Conservation (phyloP, 2,329 filamentous ascomycete species). For the Plenodomus tracheiphilus region DNA sequence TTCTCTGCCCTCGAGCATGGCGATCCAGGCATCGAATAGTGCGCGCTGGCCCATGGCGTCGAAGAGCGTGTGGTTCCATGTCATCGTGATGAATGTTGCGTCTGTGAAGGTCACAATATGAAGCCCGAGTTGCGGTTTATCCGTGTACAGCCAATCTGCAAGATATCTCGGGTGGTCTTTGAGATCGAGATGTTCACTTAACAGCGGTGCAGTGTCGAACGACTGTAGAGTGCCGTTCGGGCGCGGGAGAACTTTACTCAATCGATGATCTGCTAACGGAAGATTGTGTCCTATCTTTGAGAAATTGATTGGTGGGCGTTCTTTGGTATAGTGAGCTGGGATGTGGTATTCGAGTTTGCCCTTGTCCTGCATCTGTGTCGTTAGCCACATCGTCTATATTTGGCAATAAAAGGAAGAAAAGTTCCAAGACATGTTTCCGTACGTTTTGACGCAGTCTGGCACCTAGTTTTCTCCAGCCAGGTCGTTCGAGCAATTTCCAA, state of each 20-base stretch:
- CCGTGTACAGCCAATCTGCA: constrained; percentile 23
- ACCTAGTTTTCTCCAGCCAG: constrained; percentile 54
- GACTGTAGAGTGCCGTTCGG: constrained; percentile 9
- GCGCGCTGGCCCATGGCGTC: constrained; percentile 22
- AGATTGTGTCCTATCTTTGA: constrained; percentile 44
- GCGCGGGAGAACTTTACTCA: constrained; percentile 45
- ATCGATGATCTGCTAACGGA: constrained; percentile 48
- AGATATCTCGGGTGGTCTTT: constrained; percentile 9
- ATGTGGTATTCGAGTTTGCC: constrained; percentile 49
- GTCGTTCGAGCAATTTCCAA: constrained; percentile 45
- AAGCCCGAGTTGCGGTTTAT: constrained; percentile 22
- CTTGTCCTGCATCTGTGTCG: constrained; percentile 8
- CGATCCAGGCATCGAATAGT: constrained; percentile 26
- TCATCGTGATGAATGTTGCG: constrained; percentile 25
- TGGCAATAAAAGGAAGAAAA: no score
- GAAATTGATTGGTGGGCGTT: constrained; percentile 49
- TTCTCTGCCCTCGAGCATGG: constrained; percentile 27
- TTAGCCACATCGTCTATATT: constrained; percentile 19
- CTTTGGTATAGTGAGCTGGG: constrained; percentile 39
- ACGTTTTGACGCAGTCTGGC: constrained; percentile 51
- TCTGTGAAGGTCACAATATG: constrained; percentile 27
- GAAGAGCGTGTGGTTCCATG: constrained; percentile 26
- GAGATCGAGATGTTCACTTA: constrained; percentile 6
- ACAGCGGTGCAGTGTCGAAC: neutral
- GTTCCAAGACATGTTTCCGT: constrained; percentile 5